These are phyloP conservation scores for Kalanchoe fedtschenkoi DNA, from an alignment of 164 flowering plant genomes.

Conservation along the genomic window DNA sequence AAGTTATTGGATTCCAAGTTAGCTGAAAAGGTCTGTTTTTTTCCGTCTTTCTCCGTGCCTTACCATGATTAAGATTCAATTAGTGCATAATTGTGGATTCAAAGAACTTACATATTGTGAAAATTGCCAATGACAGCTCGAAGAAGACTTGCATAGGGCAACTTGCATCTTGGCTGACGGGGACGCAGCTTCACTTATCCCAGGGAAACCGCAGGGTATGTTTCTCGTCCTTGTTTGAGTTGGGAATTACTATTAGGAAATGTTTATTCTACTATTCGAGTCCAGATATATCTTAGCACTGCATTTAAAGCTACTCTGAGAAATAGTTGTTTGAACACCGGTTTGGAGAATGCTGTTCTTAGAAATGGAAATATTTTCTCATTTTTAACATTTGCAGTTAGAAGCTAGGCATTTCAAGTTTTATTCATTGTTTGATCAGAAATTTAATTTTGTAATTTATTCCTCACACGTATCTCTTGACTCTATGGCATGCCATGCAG, in stretches of 20 bases:
- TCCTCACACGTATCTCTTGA: not conserved
- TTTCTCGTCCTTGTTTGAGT: not conserved
- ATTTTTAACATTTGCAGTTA: too few species aligned
- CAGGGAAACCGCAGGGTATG: conserved; percentile 31
- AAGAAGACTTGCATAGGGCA: conserved; percentile 36
- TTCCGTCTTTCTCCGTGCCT: not conserved
- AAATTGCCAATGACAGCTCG: conserved; percentile 18
- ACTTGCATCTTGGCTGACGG: conserved; percentile 34
- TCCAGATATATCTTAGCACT: too few species aligned
- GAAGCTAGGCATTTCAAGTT: too few species aligned
- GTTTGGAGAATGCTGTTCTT: not conserved
- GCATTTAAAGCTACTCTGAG: not conserved
- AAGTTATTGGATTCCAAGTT: conserved; percentile 27
- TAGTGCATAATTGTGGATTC: not conserved
- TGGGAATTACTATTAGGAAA: not conserved
- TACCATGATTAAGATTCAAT: not conserved
- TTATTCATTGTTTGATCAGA: not conserved
- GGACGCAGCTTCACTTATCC: conserved; percentile 36
- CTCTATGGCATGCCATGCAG: conserved; percentile 21
- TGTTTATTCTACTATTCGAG: not conserved
- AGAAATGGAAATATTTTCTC: too few species aligned
- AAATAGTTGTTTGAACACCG: not conserved
- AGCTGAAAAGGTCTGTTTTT: conserved; percentile 39
- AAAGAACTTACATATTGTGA: not conserved
- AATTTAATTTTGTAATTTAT: not conserved